Conservation (phyloP, 2,329 filamentous ascomycete species). For the Cryphonectria naterciae region DNA sequence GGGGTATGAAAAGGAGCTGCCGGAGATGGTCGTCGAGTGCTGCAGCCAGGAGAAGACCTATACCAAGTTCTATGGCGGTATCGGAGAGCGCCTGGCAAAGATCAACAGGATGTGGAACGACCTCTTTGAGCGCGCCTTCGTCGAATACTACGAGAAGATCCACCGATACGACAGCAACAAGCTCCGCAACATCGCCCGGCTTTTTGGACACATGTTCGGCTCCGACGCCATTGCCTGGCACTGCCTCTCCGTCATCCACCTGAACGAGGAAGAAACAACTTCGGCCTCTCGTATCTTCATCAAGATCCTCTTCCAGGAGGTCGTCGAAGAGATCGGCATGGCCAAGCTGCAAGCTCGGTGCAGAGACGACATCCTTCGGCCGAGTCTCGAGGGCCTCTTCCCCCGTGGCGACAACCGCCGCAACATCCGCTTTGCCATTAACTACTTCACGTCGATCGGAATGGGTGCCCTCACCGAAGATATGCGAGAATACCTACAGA, state of each 20-base stretch:
- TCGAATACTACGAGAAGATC: constrained; percentile 95
- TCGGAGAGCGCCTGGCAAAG: constrained; percentile 93
- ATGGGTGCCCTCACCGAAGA: constrained; percentile 94
- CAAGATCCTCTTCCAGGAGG: constrained; percentile 95
- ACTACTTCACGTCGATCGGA: constrained; percentile 98
- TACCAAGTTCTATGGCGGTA: constrained; percentile 94
- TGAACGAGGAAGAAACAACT: constrained; percentile 97
- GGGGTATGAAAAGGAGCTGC: constrained; percentile 86
- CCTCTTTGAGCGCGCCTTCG: constrained; percentile 87
- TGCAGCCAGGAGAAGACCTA: constrained; percentile 97
- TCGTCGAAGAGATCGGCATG: constrained; percentile 85
- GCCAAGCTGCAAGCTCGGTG: constrained; percentile 76
- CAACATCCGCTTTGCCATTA: constrained; percentile 96
- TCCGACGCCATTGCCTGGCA: constrained; percentile 94
- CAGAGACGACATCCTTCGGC: constrained; percentile 76
- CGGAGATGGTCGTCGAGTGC: constrained; percentile 96
- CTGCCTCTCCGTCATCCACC: constrained; percentile 77
- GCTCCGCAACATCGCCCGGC: constrained; percentile 89
- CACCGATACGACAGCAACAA: constrained; percentile 97
- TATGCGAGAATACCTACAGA: constrained; percentile 89
- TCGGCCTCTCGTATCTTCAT: constrained; percentile 97
- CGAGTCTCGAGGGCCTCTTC: constrained; percentile 84
- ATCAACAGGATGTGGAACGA: constrained; percentile 94
- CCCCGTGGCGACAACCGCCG: constrained; percentile 79
- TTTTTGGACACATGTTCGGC: constrained; percentile 90